Conservation (phyloP, 2,329 filamentous ascomycete genomes). For the Sclerotinia glacialis region DNA sequence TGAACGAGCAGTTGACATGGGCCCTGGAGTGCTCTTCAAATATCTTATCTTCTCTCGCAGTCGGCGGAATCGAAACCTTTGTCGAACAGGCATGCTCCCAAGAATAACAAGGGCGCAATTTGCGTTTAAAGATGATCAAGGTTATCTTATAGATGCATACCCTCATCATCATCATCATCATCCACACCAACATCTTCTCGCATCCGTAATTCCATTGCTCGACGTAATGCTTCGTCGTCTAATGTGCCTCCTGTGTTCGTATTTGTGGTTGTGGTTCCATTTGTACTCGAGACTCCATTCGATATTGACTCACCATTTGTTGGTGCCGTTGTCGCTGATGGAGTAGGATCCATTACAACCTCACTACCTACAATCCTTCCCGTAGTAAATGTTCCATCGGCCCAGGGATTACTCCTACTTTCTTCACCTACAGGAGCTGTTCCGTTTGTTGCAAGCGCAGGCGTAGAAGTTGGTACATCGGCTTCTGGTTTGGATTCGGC, state of each 20-base stretch:
- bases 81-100: not conserved
- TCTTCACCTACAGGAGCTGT: constrained; percentile 27
- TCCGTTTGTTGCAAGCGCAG: constrained; percentile 25
- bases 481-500: constrained; percentile 42
- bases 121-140: not conserved
- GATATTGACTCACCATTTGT: constrained; percentile 6
- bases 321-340: constrained; percentile 15
- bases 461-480: constrained; percentile 17
- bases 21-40: not conserved
- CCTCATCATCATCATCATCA: constrained; percentile 49
- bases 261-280: constrained; percentile 14
- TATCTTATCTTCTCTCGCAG: not conserved
- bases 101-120: not conserved
- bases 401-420: constrained; percentile 48
- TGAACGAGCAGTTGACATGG: not conserved
- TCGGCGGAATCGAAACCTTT: not conserved
- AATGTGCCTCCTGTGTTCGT: constrained; percentile 47
- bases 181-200: constrained; percentile 45
- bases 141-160: constrained; percentile 57
- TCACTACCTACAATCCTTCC: constrained; percentile 54
- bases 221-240: constrained; percentile 57
- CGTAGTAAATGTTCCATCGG: constrained; percentile 61
- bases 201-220: constrained; percentile 55
- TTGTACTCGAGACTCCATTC: constrained; percentile 20
- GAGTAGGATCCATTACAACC: constrained; percentile 45